phyloP scores from a whole-genome alignment of 2,329 filamentous ascomycete genomes.

The Lecanicillium sp. region DNA sequence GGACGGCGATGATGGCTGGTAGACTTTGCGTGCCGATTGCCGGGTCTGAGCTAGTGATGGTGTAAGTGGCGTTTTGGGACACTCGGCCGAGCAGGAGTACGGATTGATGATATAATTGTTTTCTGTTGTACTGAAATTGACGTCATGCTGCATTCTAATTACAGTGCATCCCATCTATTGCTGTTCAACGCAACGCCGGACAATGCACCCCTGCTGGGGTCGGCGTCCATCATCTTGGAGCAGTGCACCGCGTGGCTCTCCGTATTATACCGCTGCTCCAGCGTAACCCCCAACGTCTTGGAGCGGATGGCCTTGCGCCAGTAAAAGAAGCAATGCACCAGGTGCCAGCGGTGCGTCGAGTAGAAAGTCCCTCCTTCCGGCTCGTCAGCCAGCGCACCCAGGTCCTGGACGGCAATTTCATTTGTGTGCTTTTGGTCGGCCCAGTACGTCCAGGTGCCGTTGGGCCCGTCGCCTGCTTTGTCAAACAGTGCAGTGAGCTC shows the following conservation, averaged over 20 bases:
- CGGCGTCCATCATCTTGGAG: not conserved
- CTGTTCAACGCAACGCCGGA: not conserved
- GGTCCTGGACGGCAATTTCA: not conserved
- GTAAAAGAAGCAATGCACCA: conserved; percentile 3
- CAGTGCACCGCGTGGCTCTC: not conserved
- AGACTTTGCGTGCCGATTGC: no score
- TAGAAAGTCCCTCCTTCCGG: not conserved
- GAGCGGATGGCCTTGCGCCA: not conserved
- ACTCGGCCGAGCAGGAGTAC: no score
- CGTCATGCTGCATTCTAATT: no score
- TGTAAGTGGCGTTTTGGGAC: no score
- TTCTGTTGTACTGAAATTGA: no score
- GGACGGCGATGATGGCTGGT: no score
- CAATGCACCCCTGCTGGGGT: not conserved
- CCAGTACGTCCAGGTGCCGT: conserved; percentile 1
- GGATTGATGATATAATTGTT: no score
- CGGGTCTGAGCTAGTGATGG: no score
- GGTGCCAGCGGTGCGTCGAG: not conserved
- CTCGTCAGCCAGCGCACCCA: not conserved
- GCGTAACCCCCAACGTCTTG: not conserved
- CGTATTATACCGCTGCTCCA: not conserved
- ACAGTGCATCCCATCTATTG: not conserved
- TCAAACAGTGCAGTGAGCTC: conserved; percentile 25
- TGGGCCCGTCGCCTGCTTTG: conserved; percentile 11
- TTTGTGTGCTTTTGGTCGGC: not conserved